Evolutionary conservation across 352 stramenopile species (phyloP), one percentile per base, ranked within the genome.

Genomic region (Globisporangium spiculum): DNA sequence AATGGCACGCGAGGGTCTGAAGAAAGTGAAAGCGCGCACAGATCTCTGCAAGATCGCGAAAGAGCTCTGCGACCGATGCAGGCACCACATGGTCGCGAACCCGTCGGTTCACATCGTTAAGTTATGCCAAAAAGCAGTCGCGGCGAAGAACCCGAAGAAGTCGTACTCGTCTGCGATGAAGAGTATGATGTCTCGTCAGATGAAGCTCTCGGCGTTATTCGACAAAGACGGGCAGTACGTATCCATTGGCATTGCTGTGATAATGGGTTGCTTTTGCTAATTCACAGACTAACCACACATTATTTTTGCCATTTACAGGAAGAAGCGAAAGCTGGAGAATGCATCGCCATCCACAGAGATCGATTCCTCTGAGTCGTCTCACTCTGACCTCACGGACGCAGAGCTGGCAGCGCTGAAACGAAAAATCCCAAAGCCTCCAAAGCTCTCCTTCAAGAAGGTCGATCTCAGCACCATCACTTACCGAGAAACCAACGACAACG

Each of bases 111-210:
- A 93, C 67, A 84, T 93, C 57, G 82, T 94, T 2, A 92, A 93
- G 74, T 76, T 94, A 5, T 90, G 81, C 30, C 81, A 94, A 61
- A 88, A 93, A 72, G 79, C 85, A 0, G 64, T 87, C 38, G 86
- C 86, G 8, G 84, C 78, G 53, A 84, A 82, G 48, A 89, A 93
- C 63, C 86, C 86, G 12, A 91, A 88, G 68, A 92, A 90, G 69
- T 85, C 83, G 26, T 94, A 93, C 71, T 94, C 86, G 20, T 90
- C 80, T 16, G 81, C 81, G 20, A 94, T 94, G 86, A 94, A 92
- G 72, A 91, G 85, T 53, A 92, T 93, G 83, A 92, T 94, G 74
- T 86, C 81, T 67, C 83, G 84, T 2, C 86, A 94, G 61, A 90
- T 94, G 81, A 90, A 91, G 69, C 77, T 93, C n/a, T 88, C 80